Base-by-base conservation (phyloP, 495 filamentous ascomycete species). In the Opeltia flavorubescens region DNA sequence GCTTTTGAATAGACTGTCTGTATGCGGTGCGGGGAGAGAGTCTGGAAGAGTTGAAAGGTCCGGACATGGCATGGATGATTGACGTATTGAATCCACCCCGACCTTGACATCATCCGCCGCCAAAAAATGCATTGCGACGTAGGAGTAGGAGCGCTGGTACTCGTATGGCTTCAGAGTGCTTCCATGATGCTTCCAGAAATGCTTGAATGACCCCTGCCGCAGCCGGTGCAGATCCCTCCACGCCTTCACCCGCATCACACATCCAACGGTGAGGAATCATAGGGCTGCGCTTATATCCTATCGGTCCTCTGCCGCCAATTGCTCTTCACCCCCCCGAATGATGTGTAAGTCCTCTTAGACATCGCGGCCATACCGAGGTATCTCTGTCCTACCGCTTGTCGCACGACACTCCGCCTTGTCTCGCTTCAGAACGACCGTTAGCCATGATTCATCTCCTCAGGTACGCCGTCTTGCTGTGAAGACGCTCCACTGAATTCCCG, bases 271-370 rank as follows among this genome's bases (percentile, higher is more conserved):
- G 17, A 38, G 31, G 25, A 42, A 30, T 34, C 31, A 38, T 28
- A 43, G 13, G 39, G 26, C 38, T 43, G 47, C 47, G 47, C 47
- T 49, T 49, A 43, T 49, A 49, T 20, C 42, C 21, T 44, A 44
- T 33, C 29, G 26, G 30, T 27, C 34, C 45, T 15, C 31, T 35
- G 29, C 43, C 43, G 43, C 43, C 29, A 17, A n/a, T 13, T 7
- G 1, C 27, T 21, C 42, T 9, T 31, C 31, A 41, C 13, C 18
- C 38, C 21, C 25, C 21, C 38, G 38, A 41, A n/a, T 41, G 18
- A 41, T 41, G 38, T 41, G 38, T 41, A 41, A 41, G 38, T 25
- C n/a, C 38, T 41, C 21, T 41, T 41, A 41, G 38, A 41, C 38
- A 41, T 25, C 35, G 18, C 15, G 20, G 18, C 38, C 15, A 5